Base-by-base conservation (phyloP, 306 rosid genomes). In the Vigna nakashimae region DNA sequence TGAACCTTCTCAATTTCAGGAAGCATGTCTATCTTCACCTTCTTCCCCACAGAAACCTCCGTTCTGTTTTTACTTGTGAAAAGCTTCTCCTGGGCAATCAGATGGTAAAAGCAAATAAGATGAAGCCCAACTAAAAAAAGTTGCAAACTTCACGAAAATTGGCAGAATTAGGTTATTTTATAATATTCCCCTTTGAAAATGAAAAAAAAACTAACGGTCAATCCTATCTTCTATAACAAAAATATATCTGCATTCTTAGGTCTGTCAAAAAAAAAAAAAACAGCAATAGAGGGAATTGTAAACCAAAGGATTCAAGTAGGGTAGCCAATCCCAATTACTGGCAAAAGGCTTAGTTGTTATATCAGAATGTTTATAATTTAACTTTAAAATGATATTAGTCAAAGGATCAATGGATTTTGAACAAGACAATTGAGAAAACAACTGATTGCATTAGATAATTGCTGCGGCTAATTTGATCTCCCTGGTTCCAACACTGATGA, bases 1-100 rank as follows among this genome's bases (percentile, higher is more conserved):
- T 94, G 98, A 77, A 84, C 97, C 83, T 88, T 94, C 88, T 94
- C 98, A 64, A 94, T 90, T 88, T 94, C 98, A 69, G 96, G 92
- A 80, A 94, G 97, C 96, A 91, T 86, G 85, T 94, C 97, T 55
- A 84, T 86, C 83, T 90, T 94, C 84, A 94, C 75, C 91, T 82
- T 94, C 84, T 94, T 94, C 48, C 98, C 98, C 6, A 94, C 74
- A 11, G 96, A 90, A 73, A 73, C 88, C 88, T 94, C 98, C 4
- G 79, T 85, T 78, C 97, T 86, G 87, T 90, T 94, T 79, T 85
- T 86, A 88, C 98, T 94, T 34, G 90, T 60, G 71, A 91, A 89
- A 81, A 94, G 98, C 82, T 94, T 94, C 71, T 91, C 97, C 98
- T 94, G 84, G 32, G 50, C 68, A 60, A 56, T 50, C 34, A 80